Percentiles rank a stretch among this genome's conserved stretches.
These are phyloP conservation scores for Meredithiella fracta DNA, from an alignment of 2,329 filamentous ascomycete species.

Conservation along the genomic window DNA sequence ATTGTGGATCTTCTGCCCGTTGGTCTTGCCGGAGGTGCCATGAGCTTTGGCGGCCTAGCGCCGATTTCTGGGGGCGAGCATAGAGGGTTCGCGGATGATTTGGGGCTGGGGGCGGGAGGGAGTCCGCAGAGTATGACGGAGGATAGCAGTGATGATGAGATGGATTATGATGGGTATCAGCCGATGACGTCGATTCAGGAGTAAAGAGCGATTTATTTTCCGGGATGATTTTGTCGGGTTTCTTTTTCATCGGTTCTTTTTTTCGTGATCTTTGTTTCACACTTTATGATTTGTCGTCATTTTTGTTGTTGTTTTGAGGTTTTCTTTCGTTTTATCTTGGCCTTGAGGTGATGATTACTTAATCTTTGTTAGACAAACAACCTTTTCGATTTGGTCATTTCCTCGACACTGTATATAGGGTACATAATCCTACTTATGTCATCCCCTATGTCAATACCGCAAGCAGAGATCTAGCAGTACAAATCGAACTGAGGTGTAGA, in stretches of 20 bases:
- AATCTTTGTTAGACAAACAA: no score
- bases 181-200: constrained; percentile 11
- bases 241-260: no score
- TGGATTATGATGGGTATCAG: constrained; percentile 28
- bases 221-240: neutral
- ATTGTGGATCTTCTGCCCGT: constrained; percentile 26
- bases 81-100: constrained; percentile 18
- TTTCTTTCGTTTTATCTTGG: neutral
- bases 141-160: constrained; percentile 39
- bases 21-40: constrained; percentile 13
- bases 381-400: no score
- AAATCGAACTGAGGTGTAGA: no score
- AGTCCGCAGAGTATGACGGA: constrained; percentile 33
- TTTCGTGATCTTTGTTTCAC: neutral
- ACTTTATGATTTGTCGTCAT: neutral
- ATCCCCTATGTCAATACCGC: no score
- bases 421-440: no score
- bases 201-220: neutral
- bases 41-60: constrained; percentile 1
- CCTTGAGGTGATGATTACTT: no score
- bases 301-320: neutral
- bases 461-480: no score
- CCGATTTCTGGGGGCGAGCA: constrained; percentile 15
- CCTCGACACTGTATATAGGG: no score
- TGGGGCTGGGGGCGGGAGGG: constrained; percentile 20